Percentiles rank a stretch among this genome's conserved stretches.
Conservation (phyloP, 495 filamentous ascomycete species). For the Choiromyces venosus region DNA sequence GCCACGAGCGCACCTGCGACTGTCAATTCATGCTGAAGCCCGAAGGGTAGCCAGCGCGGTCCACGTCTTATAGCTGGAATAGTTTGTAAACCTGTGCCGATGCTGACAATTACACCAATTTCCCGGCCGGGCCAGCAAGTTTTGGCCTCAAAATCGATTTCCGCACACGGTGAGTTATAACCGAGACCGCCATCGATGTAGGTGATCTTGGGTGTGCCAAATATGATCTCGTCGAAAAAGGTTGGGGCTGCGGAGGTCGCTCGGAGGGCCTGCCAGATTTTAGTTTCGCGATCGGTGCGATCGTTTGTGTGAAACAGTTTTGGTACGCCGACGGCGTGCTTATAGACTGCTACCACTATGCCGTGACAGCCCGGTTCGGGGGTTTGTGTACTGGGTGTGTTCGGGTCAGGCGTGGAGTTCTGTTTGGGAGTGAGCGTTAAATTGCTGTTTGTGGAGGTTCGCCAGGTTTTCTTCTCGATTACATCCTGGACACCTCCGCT, state of each 20-base stretch:
- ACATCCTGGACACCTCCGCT: conserved; percentile 13
- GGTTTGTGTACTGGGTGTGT: conserved; percentile 2
- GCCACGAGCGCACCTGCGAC: conserved; percentile 20
- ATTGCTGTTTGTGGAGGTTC: background rate
- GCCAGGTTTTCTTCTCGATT: background rate
- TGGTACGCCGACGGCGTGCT: conserved; percentile 64
- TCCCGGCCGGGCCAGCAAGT: conserved; percentile 94
- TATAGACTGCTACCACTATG: conserved; percentile 77
- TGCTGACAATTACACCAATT: conserved; percentile 81
- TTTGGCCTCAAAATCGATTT: conserved; percentile 77
- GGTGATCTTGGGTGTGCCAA: conserved; percentile 83
- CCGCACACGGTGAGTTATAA: conserved; percentile 79
- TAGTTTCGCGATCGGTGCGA: conserved; percentile 74
- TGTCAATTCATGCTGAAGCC: conserved; percentile 19
- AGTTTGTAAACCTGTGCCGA: conserved; percentile 66
- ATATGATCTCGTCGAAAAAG: conserved; percentile 90
- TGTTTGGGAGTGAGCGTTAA: background rate
- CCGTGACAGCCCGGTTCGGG: conserved; percentile 14
- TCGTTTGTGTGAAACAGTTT: conserved; percentile 84
- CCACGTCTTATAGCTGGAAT: conserved; percentile 17
- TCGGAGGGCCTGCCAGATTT: conserved; percentile 88
- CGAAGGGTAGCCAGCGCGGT: conserved; percentile 14
- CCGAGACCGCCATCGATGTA: conserved; percentile 82
- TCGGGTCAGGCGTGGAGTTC: conserved; percentile 9
- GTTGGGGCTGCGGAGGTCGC: conserved; percentile 84